Percentiles rank a stretch among this genome's conserved stretches.
phyloP scores from a whole-genome alignment of 23 red algal species.

The Gracilaria gracilis region DNA sequence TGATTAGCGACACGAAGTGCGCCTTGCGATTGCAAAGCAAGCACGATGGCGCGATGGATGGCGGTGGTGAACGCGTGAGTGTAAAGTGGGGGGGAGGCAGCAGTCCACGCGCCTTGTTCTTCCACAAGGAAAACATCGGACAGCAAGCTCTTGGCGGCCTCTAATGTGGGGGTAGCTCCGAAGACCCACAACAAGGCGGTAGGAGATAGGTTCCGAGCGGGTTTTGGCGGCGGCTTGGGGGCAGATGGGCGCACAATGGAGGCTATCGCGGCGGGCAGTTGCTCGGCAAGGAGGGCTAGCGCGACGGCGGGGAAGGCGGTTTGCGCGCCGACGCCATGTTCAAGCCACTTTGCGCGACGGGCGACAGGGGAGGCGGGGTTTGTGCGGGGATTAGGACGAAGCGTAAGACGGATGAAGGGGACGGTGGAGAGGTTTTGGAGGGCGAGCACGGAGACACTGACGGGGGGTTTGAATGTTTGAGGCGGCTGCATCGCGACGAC shows the following conservation, averaged over 20 bases:
- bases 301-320: conserved; percentile 56
- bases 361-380: conserved; percentile 19
- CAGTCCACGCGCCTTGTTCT: conserved; percentile 23
- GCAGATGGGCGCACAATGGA: conserved; percentile 31
- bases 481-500: conserved; percentile 21
- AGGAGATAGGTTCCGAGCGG: neutral
- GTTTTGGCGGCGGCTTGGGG: conserved; percentile 1
- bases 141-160: conserved; percentile 22
- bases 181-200: conserved; percentile 54
- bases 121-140: conserved; percentile 41
- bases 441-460: conserved; percentile 50
- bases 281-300: conserved; percentile 46
- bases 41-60: conserved; percentile 56
- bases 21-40: conserved; percentile 49
- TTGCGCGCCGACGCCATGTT: conserved; percentile 53
- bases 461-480: conserved; percentile 20
- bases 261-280: conserved; percentile 55
- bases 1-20: conserved; percentile 29
- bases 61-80: conserved; percentile 49
- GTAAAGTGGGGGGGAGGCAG: conserved; percentile 16
- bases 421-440: conserved; percentile 50
- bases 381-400: conserved; percentile 7
- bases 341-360: conserved; percentile 52
- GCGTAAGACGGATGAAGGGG: conserved; percentile 45
- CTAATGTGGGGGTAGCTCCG: conserved; percentile 15